phyloP scores from a whole-genome alignment of 495 filamentous ascomycete genomes.

The Hypoxylon fuscum region DNA sequence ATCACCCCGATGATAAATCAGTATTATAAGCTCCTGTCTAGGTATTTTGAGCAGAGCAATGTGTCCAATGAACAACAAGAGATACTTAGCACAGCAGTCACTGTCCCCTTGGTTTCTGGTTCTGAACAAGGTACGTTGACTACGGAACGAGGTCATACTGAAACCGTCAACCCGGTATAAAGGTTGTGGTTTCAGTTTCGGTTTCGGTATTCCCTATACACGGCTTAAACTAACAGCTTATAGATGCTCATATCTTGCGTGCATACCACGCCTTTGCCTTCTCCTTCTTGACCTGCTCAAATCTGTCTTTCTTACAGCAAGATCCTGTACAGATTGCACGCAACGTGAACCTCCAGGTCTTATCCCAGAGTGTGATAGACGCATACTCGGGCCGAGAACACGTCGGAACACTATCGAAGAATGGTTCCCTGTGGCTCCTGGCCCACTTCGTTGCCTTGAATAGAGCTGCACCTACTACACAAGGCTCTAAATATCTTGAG shows the following conservation, averaged over 20 bases:
- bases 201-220: background rate
- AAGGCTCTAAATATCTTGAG: conserved; percentile 68
- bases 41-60: conserved; percentile 17
- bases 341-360: conserved; percentile 33
- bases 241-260: conserved; percentile 6
- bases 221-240: conserved; percentile 5
- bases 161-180: background rate
- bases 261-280: conserved; percentile 52
- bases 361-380: conserved; percentile 45
- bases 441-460: conserved; percentile 83
- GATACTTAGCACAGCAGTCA: conserved; percentile 19
- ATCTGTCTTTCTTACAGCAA: conserved; percentile 24
- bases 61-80: conserved; percentile 12
- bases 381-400: conserved; percentile 18
- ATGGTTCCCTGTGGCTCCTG: conserved; percentile 74
- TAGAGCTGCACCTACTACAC: conserved; percentile 52
- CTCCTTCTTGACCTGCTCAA: conserved; percentile 47
- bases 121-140: conserved; percentile 31
- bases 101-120: conserved; percentile 25
- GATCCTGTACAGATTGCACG: conserved; percentile 22
- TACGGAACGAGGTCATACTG: background rate
- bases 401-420: conserved; percentile 32
- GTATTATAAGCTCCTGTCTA: conserved; percentile 38
- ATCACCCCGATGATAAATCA: conserved; percentile 23
- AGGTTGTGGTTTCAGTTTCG: background rate